Evolutionary conservation across 2,329 filamentous ascomycete genomes (phyloP), one percentile per base, ranked within the genome.

Genomic region (Fusarium proliferatum): DNA sequence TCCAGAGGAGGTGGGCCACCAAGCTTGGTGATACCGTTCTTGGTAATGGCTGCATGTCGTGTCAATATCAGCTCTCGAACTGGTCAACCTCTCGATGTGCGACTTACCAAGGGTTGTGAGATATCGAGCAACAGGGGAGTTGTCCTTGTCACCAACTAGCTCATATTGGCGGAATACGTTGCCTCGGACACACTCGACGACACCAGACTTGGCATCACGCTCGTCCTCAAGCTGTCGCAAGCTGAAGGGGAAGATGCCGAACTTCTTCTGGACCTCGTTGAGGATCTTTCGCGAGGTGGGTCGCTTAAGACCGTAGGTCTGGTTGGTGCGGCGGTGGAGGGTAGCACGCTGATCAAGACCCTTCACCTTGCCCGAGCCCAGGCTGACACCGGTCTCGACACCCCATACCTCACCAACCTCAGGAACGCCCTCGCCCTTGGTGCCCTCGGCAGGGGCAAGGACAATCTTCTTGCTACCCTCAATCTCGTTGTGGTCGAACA

Each of bases 401-500:
- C 96, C 96, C 96, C 96, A 99, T 70, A 97, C 95, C 82, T 99
- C 96, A 76, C 94, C 93, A 64, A 97, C 86, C 80, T 97, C 96
- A 65, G 96, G 93, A 65, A 91, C 84, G 80, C 96, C 96, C 71
- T 99, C 96, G 64, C 96, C 96, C 87, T 95, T 97, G 81, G 93
- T 91, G 75, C 94, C 94, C 79, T 98, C 95, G 58, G 91, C 90
- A 39, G 95, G 93, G 30, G 94, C 89, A 65, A 99, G 87, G 76
- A 99, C 96, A 80, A 99, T 97, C 91, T 98, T 98, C 92, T 98
- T 98, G 88, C 93, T 82, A 79, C 94, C 93, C 87, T 99, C 96
- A 74, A 99, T 98, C 85, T 99, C 96, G 85, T 98, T 97, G 83
- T 94, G 93, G 81, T 94, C 95, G 82, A 99, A 98, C 69, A 94